Conservation (phyloP, 331 rosid species). For the Malus hybrid region DNA sequence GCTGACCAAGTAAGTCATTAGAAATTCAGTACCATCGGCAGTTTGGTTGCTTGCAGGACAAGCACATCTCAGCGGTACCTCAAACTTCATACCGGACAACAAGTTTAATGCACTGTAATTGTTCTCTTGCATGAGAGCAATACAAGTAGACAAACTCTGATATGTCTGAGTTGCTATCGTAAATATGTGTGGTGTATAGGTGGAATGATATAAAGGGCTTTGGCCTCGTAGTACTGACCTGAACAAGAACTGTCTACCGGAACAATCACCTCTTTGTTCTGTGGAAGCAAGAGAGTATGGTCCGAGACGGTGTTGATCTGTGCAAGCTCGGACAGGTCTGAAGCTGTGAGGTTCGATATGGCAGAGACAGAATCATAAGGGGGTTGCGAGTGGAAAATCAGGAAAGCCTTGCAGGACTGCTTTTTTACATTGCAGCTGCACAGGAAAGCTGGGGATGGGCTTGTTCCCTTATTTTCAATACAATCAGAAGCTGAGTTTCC, state of each 20-base stretch:
- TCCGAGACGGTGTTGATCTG: slow-evolving; percentile 26
- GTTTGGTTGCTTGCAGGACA: slow-evolving; percentile 45
- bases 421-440: background rate
- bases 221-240: slow-evolving; percentile 40
- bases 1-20: slow-evolving; percentile 39
- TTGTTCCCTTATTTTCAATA: background rate
- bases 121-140: slow-evolving; percentile 37
- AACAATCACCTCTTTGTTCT: slow-evolving; percentile 44
- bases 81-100: slow-evolving; percentile 23
- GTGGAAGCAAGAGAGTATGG: slow-evolving; percentile 17
- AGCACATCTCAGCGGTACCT: slow-evolving; percentile 64
- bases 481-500: slow-evolving; percentile 25
- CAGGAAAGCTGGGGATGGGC: background rate
- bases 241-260: slow-evolving; percentile 44
- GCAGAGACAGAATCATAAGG: slow-evolving; percentile 31
- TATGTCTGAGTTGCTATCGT: slow-evolving; percentile 26
- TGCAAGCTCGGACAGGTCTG: slow-evolving; percentile 37
- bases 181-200: slow-evolving; percentile 10
- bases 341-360: slow-evolving; percentile 48
- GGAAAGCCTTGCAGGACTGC: slow-evolving; percentile 38
- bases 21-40: slow-evolving; percentile 30
- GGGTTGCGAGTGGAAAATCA: slow-evolving; percentile 44
- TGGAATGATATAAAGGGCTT: slow-evolving; percentile 13
- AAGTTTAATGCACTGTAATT: slow-evolving; percentile 20
- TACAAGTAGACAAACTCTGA: slow-evolving; percentile 53